A percentile compares a stretch with the other conserved stretches of the same genome.
Evolutionary conservation across 257 asterid genomes (phyloP).

Genomic region (Cynanchum wilfordii): DNA sequence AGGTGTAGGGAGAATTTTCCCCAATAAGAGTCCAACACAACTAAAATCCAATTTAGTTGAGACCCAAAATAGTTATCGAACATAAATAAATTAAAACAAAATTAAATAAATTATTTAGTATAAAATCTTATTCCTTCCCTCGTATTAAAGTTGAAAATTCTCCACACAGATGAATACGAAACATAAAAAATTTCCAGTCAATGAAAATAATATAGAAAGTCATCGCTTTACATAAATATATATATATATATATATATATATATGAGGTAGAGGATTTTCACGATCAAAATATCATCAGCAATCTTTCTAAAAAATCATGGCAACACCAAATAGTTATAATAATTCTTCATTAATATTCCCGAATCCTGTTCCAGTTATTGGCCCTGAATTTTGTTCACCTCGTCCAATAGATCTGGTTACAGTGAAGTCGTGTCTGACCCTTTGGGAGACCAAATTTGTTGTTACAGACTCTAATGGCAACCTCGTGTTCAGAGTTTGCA

Average conservation of each 20-base stretch:
- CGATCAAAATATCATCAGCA: background rate
- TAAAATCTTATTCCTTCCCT: background rate
- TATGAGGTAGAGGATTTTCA: background rate
- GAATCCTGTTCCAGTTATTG: slow-evolving; percentile 17
- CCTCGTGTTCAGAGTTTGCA: slow-evolving; percentile 28
- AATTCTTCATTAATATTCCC: background rate
- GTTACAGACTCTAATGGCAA: slow-evolving; percentile 26
- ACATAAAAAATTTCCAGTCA: background rate
- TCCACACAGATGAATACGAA: background rate
- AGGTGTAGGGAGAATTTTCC: too few species aligned
- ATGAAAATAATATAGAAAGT: background rate
- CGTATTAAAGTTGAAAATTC: background rate
- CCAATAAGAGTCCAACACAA: too few species aligned
- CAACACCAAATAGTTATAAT: background rate
- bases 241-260: background rate
- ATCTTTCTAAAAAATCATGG: background rate
- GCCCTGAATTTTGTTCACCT: slow-evolving; percentile 26
- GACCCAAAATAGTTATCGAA: too few species aligned
- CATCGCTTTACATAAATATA: background rate
- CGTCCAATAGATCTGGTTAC: slow-evolving; percentile 24
- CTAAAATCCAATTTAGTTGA: too few species aligned
- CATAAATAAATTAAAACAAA: too few species aligned
- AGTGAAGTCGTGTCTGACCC: slow-evolving; percentile 11
- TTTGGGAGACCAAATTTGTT: slow-evolving; percentile 4
- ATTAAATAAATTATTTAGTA: too few species aligned